Percentiles rank a stretch among this genome's conserved stretches.
These are phyloP conservation scores for Sarocladiaceae sp. DNA, from an alignment of 2,329 filamentous ascomycete species.

Conservation along the genomic window DNA sequence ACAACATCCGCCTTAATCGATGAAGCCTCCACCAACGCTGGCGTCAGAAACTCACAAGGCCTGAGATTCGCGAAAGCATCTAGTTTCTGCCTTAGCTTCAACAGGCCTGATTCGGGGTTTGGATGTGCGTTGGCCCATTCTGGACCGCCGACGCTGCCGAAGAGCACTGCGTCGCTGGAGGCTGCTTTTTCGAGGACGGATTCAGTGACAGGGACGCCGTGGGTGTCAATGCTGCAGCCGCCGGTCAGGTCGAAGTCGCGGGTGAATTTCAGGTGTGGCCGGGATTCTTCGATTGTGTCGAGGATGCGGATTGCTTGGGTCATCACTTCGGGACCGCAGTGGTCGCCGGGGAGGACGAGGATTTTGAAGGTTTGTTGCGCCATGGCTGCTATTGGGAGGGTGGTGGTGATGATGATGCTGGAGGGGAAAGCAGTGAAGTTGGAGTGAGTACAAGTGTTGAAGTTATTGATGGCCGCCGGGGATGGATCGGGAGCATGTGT, in stretches of 20 bases:
- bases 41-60: constrained; percentile 41
- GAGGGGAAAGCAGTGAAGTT: neutral
- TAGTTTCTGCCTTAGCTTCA: constrained; percentile 30
- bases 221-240: constrained; percentile 24
- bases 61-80: constrained; percentile 47
- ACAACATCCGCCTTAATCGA: constrained; percentile 42
- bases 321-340: constrained; percentile 43
- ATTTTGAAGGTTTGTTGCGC: constrained; percentile 21
- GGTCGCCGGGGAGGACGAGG: constrained; percentile 41
- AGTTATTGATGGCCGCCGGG: no score
- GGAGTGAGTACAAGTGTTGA: neutral
- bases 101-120: constrained; percentile 39
- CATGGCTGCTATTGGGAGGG: neutral
- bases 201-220: constrained; percentile 39
- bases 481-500: no score
- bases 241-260: constrained; percentile 20
- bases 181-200: constrained; percentile 35
- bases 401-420: neutral
- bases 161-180: constrained; percentile 39
- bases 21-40: constrained; percentile 32
- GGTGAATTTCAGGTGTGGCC: constrained; percentile 25
- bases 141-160: constrained; percentile 43
- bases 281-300: constrained; percentile 30
- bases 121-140: constrained; percentile 37
- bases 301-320: constrained; percentile 42